Evolutionary conservation across 371 early-diverging fungal genomes (phyloP).

Genomic region (Lichtheimia ornata): DNA sequence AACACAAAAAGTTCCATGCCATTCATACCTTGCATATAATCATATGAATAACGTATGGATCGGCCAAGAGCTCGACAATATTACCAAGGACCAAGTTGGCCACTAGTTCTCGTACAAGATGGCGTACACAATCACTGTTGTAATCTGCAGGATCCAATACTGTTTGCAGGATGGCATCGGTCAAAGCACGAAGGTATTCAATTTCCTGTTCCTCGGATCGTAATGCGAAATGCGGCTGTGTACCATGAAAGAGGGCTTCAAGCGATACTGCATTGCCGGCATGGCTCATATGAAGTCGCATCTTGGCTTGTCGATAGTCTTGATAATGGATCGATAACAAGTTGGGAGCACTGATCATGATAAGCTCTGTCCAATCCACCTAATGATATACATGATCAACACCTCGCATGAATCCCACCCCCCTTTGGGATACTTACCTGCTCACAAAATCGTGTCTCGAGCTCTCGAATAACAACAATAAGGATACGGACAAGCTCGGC

Average conservation of each 20-base stretch:
- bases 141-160: conserved; percentile 49
- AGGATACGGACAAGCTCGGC: conserved; percentile 44
- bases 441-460: conserved; percentile 51
- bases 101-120: conserved; percentile 58
- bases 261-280: conserved; percentile 49
- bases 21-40: conserved; percentile 57
- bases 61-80: conserved; percentile 49
- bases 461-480: conserved; percentile 41
- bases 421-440: conserved; percentile 18
- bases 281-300: conserved; percentile 49
- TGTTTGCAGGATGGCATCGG: conserved; percentile 45
- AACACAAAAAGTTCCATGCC: background rate
- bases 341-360: conserved; percentile 54
- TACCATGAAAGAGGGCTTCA: conserved; percentile 57
- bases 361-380: conserved; percentile 61
- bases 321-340: conserved; percentile 51
- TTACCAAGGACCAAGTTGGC: conserved; percentile 50
- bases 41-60: conserved; percentile 61
- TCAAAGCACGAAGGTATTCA: conserved; percentile 53
- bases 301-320: conserved; percentile 54
- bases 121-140: conserved; percentile 52
- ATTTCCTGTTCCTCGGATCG: conserved; percentile 23
- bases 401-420: background rate
- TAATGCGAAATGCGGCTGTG: conserved; percentile 64
- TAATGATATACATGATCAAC: conserved; percentile 15